Evolutionary conservation across 2,329 filamentous ascomycete species (phyloP).

Genomic region (Beauveria sp.): DNA sequence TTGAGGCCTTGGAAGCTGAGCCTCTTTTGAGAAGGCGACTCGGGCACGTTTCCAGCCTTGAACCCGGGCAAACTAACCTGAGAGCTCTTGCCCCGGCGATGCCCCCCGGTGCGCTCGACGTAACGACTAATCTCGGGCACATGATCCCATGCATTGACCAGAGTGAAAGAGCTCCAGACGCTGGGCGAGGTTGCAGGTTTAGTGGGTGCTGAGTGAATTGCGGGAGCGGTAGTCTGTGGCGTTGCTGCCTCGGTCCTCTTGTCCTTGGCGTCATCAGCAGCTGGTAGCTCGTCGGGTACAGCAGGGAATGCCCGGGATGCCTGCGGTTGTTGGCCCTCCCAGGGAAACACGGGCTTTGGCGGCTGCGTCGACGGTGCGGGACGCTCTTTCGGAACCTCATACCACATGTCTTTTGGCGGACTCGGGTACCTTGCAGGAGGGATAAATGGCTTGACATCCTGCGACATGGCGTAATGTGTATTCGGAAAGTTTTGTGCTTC

Average conservation of each 20-base stretch:
- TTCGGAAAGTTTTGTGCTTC: conserved; percentile 80
- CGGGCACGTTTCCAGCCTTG: not conserved
- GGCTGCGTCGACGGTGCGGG: conserved; percentile 47
- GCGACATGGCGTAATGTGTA: conserved; percentile 76
- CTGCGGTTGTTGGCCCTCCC: conserved; percentile 65
- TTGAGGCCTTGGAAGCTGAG: conserved; percentile 33
- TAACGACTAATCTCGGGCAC: conserved; percentile 83
- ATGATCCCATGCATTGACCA: conserved; percentile 87
- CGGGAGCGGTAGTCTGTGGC: conserved; percentile 14
- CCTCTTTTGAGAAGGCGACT: conserved; percentile 5
- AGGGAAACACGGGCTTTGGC: conserved; percentile 75
- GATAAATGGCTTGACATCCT: conserved; percentile 65
- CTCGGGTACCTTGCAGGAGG: conserved; percentile 72
- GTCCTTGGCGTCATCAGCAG: conserved; percentile 16
- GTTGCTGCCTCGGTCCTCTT: conserved; percentile 4
- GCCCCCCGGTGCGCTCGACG: conserved; percentile 67
- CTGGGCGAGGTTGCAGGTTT: conserved; percentile 37
- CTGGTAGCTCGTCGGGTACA: conserved; percentile 13
- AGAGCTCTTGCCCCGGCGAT: conserved; percentile 32
- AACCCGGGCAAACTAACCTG: conserved; percentile 21
- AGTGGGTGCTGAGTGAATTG: not conserved
- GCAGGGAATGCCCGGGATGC: conserved; percentile 54
- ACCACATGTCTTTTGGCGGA: conserved; percentile 83
- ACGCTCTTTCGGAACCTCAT: conserved; percentile 63
- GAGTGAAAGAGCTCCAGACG: conserved; percentile 67